Evolutionary conservation across 2,329 filamentous ascomycete genomes (phyloP), one percentile per base, ranked within the genome.

Genomic region (Aspergillus pseudoglaucus): DNA sequence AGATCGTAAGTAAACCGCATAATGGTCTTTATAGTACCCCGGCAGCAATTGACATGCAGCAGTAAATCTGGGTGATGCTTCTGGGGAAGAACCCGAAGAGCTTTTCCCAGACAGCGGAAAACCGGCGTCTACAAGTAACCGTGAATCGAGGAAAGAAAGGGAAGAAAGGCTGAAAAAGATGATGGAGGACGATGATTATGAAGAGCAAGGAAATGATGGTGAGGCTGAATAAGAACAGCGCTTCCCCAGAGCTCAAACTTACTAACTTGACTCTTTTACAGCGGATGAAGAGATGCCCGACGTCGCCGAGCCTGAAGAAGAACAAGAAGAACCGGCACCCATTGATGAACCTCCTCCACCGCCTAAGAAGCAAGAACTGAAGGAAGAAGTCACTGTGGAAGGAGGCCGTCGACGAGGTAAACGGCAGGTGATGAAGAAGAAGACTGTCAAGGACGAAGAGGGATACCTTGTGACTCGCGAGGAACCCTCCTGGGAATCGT

Each of bases 381-480:
- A 67, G 49, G 63, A 65, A 48, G 70, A 79, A 5, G 70, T 84
- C 6, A 78, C 76, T 1, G 69, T 77, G 2, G 68, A 75, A 51
- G 81, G 78, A 48, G 87, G 86, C 0, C 80, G 89, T 35, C 78
- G 87, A 50, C 81, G 90, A 53, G 89, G 88, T 27, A 84, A 81
- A 64, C 80, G 90, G 56, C 82, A 85, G 58, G 81, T 96, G 6
- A 88, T 87, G 81, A 90, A 88, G 71, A 95, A 94, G 76, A 87
- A 85, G 73, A 90, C 85, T 40, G 79, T 86, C 47, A 85, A 90
- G 65, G 90, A 96, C 56, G 88, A 90, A 44, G 85, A 95, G 54
- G 90, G 90, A 5, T 96, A 94, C 66, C 78, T 96, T 51, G 90
- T 95, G 27, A 95, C 90, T 2, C 85, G 85, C 55, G 87, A 94